Conservation (phyloP, 2,329 filamentous ascomycete genomes). For the Ceratocystis albifundus region DNA sequence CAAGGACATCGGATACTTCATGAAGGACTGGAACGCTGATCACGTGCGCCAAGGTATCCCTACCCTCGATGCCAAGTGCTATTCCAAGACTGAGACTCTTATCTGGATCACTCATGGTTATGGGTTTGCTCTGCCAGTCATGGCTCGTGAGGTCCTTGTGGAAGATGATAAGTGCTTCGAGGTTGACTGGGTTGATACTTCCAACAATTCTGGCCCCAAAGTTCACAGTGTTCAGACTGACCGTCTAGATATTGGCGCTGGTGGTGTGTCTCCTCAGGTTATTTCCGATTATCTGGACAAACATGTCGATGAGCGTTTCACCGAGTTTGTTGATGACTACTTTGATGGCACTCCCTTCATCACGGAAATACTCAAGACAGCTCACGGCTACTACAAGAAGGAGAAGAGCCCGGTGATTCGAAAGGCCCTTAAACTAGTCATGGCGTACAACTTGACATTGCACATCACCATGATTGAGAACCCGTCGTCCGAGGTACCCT, state of each 20-base stretch:
- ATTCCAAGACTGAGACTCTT: constrained; percentile 51
- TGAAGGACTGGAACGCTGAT: constrained; percentile 98
- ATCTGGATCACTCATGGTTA: constrained; percentile 97
- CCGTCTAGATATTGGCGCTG: constrained; percentile 76
- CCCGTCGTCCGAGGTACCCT: constrained; percentile 56
- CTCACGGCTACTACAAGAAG: constrained; percentile 82
- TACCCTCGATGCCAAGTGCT: constrained; percentile 88
- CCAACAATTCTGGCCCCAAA: constrained; percentile 47
- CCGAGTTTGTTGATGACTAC: constrained; percentile 88
- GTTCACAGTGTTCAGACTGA: constrained; percentile 81
- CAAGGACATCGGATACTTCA: constrained; percentile 96
- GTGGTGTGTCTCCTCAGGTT: constrained; percentile 69
- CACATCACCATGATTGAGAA: constrained; percentile 93
- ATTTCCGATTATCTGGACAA: constrained; percentile 89
- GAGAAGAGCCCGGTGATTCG: constrained; percentile 81
- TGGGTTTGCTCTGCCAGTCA: constrained; percentile 82
- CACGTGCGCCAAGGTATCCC: constrained; percentile 90
- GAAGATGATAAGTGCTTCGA: constrained; percentile 86
- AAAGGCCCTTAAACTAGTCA: constrained; percentile 86
- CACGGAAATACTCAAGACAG: constrained; percentile 91
- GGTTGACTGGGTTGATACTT: constrained; percentile 75
- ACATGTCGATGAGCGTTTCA: constrained; percentile 84
- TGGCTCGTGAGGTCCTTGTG: constrained; percentile 86
- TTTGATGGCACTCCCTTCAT: constrained; percentile 93
- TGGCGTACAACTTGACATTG: constrained; percentile 89